phyloP scores from a whole-genome alignment of 148 eudicot genomes.

The Suaeda aralocaspica region DNA sequence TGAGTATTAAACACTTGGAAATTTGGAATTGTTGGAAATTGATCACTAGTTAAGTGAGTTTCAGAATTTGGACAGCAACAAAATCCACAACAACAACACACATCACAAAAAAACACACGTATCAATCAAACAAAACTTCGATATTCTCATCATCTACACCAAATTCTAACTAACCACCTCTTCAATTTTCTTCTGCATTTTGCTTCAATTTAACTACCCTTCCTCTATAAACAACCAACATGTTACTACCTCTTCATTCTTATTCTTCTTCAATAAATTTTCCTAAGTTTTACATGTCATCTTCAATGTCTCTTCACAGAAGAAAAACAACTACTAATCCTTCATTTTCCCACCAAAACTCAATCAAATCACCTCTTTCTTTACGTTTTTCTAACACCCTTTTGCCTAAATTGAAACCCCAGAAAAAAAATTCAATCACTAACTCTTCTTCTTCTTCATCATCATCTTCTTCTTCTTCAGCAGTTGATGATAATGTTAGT shows the following conservation, averaged over 20 bases:
- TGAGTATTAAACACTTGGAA: too few relatives aligned
- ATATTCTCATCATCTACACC: too few relatives aligned
- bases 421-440: slow-evolving; percentile 6
- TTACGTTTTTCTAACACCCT: slow-evolving; percentile 4
- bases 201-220: background rate
- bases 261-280: slow-evolving; percentile 1
- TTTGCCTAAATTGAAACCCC: slow-evolving; percentile 24
- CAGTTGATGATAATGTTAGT: slow-evolving; percentile 26
- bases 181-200: too few relatives aligned
- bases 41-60: too few relatives aligned
- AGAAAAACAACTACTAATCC: slow-evolving; percentile 11
- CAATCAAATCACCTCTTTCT: slow-evolving; percentile 5
- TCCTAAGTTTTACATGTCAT: slow-evolving; percentile 5
- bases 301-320: slow-evolving; percentile 19
- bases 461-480: slow-evolving; percentile 11
- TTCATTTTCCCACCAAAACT: background rate
- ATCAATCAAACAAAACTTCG: too few relatives aligned
- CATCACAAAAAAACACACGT: too few relatives aligned
- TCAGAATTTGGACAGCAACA: too few relatives aligned
- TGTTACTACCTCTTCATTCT: background rate
- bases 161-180: too few relatives aligned
- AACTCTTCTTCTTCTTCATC: slow-evolving; percentile 19
- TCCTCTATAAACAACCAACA: background rate
- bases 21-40: too few relatives aligned
- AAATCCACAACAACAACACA: too few relatives aligned